These are phyloP conservation scores for Bondarzewia mesenterica DNA, from an alignment of 1,284 basidiomycete species.

Conservation along the genomic window DNA sequence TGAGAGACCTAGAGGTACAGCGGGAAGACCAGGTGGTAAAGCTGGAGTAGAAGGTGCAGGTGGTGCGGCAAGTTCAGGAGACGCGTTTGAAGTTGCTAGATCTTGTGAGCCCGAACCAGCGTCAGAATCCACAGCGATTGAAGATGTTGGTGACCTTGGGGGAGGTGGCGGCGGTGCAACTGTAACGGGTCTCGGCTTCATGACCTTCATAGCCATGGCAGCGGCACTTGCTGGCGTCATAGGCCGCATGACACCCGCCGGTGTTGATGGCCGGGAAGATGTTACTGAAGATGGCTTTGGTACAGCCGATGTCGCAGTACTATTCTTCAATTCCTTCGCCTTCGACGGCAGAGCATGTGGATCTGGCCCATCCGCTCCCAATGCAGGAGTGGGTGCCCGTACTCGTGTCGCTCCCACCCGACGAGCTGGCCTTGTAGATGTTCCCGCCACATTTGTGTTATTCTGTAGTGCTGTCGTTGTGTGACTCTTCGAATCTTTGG, in stretches of 20 bases:
- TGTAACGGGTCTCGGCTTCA: slow-evolving; percentile 31
- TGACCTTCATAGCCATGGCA: slow-evolving; percentile 29
- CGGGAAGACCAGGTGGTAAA: slow-evolving; percentile 32
- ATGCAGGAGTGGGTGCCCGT: slow-evolving; percentile 21
- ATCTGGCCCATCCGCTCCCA: slow-evolving; percentile 24
- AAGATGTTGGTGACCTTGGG: slow-evolving; percentile 41
- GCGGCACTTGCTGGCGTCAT: slow-evolving; percentile 30
- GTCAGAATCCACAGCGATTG: slow-evolving; percentile 32
- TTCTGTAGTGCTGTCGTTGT: slow-evolving; percentile 22
- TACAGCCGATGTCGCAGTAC: slow-evolving; percentile 13
- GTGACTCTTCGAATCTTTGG: slow-evolving; percentile 35
- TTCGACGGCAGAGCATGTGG: slow-evolving; percentile 31
- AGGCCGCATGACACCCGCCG: slow-evolving; percentile 30
- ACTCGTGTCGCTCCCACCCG: slow-evolving; percentile 18
- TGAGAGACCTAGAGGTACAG: slow-evolving; percentile 47
- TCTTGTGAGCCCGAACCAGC: slow-evolving; percentile 24
- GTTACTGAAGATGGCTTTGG: slow-evolving; percentile 40
- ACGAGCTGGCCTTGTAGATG: slow-evolving; percentile 18
- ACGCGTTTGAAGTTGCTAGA: slow-evolving; percentile 15
- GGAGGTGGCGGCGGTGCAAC: slow-evolving; percentile 23
- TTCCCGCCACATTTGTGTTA: slow-evolving; percentile 16
- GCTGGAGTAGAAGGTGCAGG: slow-evolving; percentile 26
- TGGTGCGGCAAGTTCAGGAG: slow-evolving; percentile 23
- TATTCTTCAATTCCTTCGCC: slow-evolving; percentile 21
- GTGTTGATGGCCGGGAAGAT: slow-evolving; percentile 59